Evolutionary conservation across 345 rosid genomes (phyloP).

Genomic region (Citrus maxima): DNA sequence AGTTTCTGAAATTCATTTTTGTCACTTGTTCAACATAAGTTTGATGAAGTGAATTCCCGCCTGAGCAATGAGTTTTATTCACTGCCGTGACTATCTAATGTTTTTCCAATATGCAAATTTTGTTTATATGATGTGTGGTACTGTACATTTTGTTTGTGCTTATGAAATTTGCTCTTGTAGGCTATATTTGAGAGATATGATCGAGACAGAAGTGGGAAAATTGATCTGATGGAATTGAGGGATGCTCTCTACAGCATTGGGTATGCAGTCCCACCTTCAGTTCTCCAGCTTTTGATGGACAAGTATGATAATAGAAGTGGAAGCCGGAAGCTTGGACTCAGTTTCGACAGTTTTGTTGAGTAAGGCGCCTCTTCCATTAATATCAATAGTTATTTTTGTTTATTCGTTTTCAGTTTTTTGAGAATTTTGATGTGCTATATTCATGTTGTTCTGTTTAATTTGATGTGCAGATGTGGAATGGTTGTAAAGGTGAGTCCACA

Average conservation of each 20-base stretch:
- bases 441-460: background rate
- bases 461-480: constrained; percentile 62
- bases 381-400: background rate
- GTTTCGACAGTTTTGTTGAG: constrained; percentile 67
- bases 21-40: background rate
- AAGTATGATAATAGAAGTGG: constrained; percentile 53
- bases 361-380: constrained; percentile 27
- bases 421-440: background rate
- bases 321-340: constrained; percentile 34
- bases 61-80: background rate
- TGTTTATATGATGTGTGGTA: background rate
- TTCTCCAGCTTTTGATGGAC: constrained; percentile 49
- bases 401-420: background rate
- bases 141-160: background rate
- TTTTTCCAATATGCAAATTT: background rate
- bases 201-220: constrained; percentile 61
- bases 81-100: background rate
- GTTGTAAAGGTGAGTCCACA: constrained; percentile 54
- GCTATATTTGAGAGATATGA: constrained; percentile 62
- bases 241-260: constrained; percentile 64
- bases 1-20: background rate
- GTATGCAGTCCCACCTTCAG: constrained; percentile 56
- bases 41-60: background rate
- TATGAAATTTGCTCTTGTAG: constrained; percentile 25
- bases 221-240: constrained; percentile 52